Base-by-base conservation (phyloP, 2,329 filamentous ascomycete species). In the Fusarium coffeatum region DNA sequence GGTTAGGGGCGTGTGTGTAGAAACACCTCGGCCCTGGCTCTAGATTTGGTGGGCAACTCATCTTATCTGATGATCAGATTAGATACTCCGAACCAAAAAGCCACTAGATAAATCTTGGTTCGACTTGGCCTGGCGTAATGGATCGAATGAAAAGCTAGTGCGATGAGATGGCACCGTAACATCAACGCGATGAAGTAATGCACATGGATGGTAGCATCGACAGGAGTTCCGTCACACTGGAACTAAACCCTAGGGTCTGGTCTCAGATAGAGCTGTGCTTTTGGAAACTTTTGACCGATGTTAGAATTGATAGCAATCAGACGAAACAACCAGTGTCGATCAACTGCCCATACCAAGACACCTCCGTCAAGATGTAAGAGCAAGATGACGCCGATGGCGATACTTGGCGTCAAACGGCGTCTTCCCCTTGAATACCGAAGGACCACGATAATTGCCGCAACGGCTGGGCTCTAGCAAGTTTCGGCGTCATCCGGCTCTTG, bases 21-120 rank as follows among this genome's bases (percentile, higher is more conserved):
- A 34, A 53, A 53, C 5, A 12, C 41, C 18, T 37, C 42, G 48
- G 47, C 25, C 30, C 28, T 55, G 23, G 37, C n/a, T 59, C 57
- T 62, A 27, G 15, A n/a, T 32, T 23, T 50, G 54, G 47, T 53
- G 67, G 55, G 47, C 40, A 43, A 23, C 42, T 72, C 75, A 82
- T 82, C 80, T 82, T 80, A 82, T 82, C 80, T 77, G 80, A 82
- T 82, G 71, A 82, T 82, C 80, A 80, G 80, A 82, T 82, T 80
- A 82, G 77, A 80, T 81, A 76, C 63, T 71, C 60, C 32, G 43
- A 37, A 34, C 59, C 23, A 68, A 45, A 58, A 66, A 49, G 42
- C 55, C 68, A 43, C 64, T 57, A 68, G 46, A 64, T 46, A 61
- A 67, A 59, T 51, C n/a, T 59, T 57, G 61, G 23, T 49, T 22